phyloP scores from a whole-genome alignment of 257 asterid species.

The Solanum medicagineum region DNA sequence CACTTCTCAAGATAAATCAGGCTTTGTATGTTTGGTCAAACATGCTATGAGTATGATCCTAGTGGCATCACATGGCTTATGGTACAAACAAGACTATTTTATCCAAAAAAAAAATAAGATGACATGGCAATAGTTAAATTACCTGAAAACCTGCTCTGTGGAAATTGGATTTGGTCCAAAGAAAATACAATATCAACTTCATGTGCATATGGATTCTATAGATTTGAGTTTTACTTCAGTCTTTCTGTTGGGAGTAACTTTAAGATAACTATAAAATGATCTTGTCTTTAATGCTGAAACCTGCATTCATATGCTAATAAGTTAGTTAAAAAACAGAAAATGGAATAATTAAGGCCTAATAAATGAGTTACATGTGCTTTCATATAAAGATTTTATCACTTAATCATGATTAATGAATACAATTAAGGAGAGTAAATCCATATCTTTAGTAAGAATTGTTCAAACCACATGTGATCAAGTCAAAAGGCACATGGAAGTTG shows the following conservation, averaged over 20 bases:
- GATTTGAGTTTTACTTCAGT: constrained; percentile 16
- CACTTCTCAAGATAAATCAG: neutral
- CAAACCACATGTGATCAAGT: neutral
- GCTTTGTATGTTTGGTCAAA: neutral
- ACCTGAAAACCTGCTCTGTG: constrained; percentile 34
- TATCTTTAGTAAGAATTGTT: neutral
- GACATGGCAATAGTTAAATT: constrained; percentile 1
- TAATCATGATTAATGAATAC: neutral
- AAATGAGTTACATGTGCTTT: neutral
- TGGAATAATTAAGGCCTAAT: neutral
- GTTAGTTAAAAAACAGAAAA: neutral
- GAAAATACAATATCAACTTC: neutral
- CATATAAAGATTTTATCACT: neutral
- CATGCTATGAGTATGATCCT: neutral
- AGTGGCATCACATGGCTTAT: constrained; percentile 3
- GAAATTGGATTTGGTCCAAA: constrained; percentile 1
- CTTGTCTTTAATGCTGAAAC: constrained; percentile 68
- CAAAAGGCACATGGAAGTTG: neutral
- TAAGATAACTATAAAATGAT: constrained; percentile 47
- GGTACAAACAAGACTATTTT: neutral
- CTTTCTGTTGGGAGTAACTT: constrained; percentile 48
- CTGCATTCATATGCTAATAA: constrained; percentile 28
- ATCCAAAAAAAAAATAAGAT: neutral
- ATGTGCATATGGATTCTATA: neutral
- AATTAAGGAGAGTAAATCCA: neutral